Conservation (phyloP, 1,139 yeast genomes). For the Maudiozyma humilis region DNA sequence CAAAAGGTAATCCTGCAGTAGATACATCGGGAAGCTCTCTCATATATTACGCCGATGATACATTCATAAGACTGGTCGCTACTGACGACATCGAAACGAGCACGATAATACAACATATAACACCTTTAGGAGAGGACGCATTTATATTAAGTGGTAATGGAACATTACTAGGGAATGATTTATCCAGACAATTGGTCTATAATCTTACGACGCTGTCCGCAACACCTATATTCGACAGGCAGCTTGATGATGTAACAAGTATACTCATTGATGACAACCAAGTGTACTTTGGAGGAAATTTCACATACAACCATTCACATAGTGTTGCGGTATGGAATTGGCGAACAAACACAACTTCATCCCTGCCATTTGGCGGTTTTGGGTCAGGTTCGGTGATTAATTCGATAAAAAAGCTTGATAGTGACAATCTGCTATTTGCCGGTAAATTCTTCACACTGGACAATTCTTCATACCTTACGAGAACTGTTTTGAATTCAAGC, state of each 20-base stretch:
- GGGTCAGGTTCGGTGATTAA: conserved; percentile 51
- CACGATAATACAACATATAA: conserved; percentile 19
- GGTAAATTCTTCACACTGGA: conserved; percentile 67
- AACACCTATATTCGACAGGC: conserved; percentile 34
- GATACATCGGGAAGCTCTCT: conserved; percentile 15
- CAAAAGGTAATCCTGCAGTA: conserved; percentile 14
- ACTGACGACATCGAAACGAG: conserved; percentile 20
- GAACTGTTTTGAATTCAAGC: conserved; percentile 16
- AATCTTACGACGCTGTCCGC: conserved; percentile 42
- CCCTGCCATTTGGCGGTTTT: conserved; percentile 74
- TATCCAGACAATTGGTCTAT: conserved; percentile 47
- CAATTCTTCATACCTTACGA: conserved; percentile 17
- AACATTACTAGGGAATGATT: conserved; percentile 34
- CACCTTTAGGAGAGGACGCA: conserved; percentile 28
- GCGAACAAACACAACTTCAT: conserved; percentile 36
- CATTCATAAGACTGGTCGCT: conserved; percentile 20
- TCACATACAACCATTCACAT: conserved; percentile 38
- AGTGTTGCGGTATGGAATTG: conserved; percentile 64
- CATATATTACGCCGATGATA: conserved; percentile 26
- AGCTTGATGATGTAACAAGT: conserved; percentile 43
- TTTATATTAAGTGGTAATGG: conserved; percentile 39
- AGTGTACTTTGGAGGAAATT: conserved; percentile 76
- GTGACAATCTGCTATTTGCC: conserved; percentile 59
- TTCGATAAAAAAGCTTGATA: conserved; percentile 50
- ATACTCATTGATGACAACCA: conserved; percentile 41